Percentiles rank a stretch among this genome's conserved stretches.
These are phyloP conservation scores for Sporobolomyces pararoseus DNA, from an alignment of 768 basidiomycete genomes.

Conservation along the genomic window DNA sequence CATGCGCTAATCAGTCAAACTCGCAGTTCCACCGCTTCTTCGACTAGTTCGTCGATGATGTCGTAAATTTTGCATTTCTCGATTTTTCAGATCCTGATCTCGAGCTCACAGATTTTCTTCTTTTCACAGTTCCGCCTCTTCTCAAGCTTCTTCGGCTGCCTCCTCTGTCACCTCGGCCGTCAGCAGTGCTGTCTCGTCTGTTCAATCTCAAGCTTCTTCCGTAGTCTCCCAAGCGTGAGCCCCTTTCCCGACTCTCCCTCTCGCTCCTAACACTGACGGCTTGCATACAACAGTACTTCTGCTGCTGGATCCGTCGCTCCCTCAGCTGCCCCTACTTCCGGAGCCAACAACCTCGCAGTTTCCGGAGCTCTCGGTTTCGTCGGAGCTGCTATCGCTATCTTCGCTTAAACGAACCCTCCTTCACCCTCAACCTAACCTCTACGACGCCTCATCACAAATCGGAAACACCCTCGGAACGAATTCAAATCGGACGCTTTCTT, in stretches of 20 bases:
- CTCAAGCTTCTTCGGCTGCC: neutral
- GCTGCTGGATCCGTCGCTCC: neutral
- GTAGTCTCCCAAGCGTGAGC: neutral
- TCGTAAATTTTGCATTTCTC: too few relatives aligned
- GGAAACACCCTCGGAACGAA: neutral
- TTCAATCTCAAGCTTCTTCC: neutral
- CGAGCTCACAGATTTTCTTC: neutral
- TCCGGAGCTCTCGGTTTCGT: constrained; percentile 11
- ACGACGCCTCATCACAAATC: neutral
- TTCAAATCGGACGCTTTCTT: neutral
- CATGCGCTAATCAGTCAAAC: neutral
- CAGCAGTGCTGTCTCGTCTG: constrained; percentile 1
- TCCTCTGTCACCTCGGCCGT: neutral
- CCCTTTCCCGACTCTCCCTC: too few relatives aligned
- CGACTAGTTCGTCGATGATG: too few relatives aligned
- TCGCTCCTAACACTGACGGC: neutral
- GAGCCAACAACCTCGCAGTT: neutral
- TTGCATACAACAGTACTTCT: neutral
- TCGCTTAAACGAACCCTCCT: too few relatives aligned
- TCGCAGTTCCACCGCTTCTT: too few relatives aligned
- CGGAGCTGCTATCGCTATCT: constrained; percentile 7
- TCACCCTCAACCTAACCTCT: neutral
- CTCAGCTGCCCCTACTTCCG: neutral
- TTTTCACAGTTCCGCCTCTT: neutral
- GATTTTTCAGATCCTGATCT: too few relatives aligned